Conservation (phyloP, 1,284 basidiomycete genomes). For the Austroboletus rostrupii region DNA sequence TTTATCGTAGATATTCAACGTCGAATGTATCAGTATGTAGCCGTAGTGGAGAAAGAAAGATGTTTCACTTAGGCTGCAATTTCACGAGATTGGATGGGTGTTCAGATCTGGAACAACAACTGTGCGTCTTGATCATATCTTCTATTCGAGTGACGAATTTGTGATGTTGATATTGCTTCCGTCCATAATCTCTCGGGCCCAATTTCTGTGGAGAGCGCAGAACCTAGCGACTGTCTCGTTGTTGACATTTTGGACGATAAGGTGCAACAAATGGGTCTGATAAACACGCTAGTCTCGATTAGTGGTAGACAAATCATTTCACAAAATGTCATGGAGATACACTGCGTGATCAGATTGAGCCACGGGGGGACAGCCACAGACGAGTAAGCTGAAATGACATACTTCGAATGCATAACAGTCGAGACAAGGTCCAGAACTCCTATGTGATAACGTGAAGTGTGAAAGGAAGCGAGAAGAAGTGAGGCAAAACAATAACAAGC, state of each 20-base stretch:
- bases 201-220: conserved; percentile 67
- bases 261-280: not conserved
- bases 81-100: conserved; percentile 65
- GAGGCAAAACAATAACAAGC: no score
- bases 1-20: conserved; percentile 60
- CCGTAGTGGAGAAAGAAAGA: not conserved
- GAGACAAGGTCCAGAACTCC: no score
- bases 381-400: no score
- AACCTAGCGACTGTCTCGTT: conserved; percentile 76
- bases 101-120: conserved; percentile 74
- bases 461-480: no score
- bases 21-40: conserved; percentile 63
- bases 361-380: no score
- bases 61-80: not conserved
- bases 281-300: not conserved
- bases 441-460: no score
- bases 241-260: conserved; percentile 74
- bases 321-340: conserved; percentile 80
- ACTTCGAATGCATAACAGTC: no score
- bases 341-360: conserved; percentile 45
- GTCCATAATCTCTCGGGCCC: conserved; percentile 76
- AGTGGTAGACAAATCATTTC: conserved; percentile 58
- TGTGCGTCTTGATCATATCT: conserved; percentile 37
- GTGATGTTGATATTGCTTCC: conserved; percentile 59
- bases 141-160: conserved; percentile 65